Evolutionary conservation across 768 basidiomycete genomes (phyloP).

Genomic region (Lactarius vividus): DNA sequence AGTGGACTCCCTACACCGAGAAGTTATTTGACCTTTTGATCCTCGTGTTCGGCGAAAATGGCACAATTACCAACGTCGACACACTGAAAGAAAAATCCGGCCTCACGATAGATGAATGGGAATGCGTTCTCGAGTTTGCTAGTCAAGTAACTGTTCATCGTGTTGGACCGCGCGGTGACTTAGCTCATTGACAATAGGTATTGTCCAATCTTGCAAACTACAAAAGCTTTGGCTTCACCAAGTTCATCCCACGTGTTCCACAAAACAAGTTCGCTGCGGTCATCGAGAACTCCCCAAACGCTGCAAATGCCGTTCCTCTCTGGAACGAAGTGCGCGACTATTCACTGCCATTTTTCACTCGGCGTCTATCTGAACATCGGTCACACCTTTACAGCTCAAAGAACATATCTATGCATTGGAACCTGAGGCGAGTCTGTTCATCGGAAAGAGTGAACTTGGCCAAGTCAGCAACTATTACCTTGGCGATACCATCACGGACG

Average conservation of each 20-base stretch:
- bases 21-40: slow-evolving; percentile 71
- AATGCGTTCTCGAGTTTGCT: slow-evolving; percentile 67
- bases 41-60: slow-evolving; percentile 60
- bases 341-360: neutral
- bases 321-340: slow-evolving; percentile 55
- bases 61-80: slow-evolving; percentile 54
- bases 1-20: slow-evolving; percentile 74
- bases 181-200: slow-evolving; percentile 34
- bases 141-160: slow-evolving; percentile 51
- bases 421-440: slow-evolving; percentile 66
- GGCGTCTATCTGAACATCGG: neutral
- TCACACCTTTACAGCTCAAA: slow-evolving; percentile 49
- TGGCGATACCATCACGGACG: slow-evolving; percentile 67
- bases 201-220: slow-evolving; percentile 70
- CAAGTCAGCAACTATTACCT: slow-evolving; percentile 87
- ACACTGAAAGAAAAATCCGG: slow-evolving; percentile 53
- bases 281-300: slow-evolving; percentile 58
- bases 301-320: slow-evolving; percentile 50
- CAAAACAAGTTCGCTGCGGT: slow-evolving; percentile 60
- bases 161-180: neutral
- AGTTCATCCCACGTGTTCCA: slow-evolving; percentile 74
- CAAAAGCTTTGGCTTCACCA: slow-evolving; percentile 81
- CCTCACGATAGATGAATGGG: slow-evolving; percentile 60
- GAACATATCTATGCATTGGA: slow-evolving; percentile 66
- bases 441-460: slow-evolving; percentile 76